Base-by-base conservation (phyloP, 116 monocot species). In the Phalaenopsis hybrid region DNA sequence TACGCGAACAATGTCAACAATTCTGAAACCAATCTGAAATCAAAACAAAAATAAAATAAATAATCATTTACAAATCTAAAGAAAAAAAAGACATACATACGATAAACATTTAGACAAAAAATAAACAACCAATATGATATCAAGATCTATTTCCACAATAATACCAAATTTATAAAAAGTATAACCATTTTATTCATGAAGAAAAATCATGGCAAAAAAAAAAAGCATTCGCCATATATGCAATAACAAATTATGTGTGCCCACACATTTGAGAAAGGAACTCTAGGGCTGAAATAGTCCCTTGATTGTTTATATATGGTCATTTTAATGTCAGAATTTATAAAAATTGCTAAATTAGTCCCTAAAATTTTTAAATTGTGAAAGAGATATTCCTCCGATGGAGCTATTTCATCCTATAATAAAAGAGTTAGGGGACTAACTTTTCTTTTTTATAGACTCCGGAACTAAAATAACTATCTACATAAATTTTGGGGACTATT, bases 11-110 rank as follows among this genome's bases (percentile, higher is more conserved):
- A 77, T 80, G 44, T 80, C 81, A 50, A 92, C 78, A 57, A 88
- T 85, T 7, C 81, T 49, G 76, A 23, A 44, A 78, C 58, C 59
- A 85, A 83, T 92, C 96, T 96, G 88, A 55, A 88, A 82, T 37
- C 55, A 80, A n/a, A 82, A 52, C 5, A 43, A 44, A 63, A 9
- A 79, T 25, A 41, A n/a, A 72, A 13, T 72, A 72, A 10, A 72
- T 41, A 72, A 17, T 15, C 37, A 37, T 37, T 72, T 72, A 37
- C 72, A 72, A 41, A 72, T 37, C 15, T 10, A 34, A 72, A 41
- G 15, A 25, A 72, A 72, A 16, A 72, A 6, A 15, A 41, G 41
- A 65, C 21, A 25, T 25, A 23, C 65, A 23, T 20, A 41, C 1
- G 8, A 72, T 34, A 25, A 72, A 72, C 37, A 12, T 72, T 72